Evolutionary conservation across 192 early-diverging fungal genomes (phyloP), one percentile per base, ranked within the genome.

Genomic region (Backusella luteola): DNA sequence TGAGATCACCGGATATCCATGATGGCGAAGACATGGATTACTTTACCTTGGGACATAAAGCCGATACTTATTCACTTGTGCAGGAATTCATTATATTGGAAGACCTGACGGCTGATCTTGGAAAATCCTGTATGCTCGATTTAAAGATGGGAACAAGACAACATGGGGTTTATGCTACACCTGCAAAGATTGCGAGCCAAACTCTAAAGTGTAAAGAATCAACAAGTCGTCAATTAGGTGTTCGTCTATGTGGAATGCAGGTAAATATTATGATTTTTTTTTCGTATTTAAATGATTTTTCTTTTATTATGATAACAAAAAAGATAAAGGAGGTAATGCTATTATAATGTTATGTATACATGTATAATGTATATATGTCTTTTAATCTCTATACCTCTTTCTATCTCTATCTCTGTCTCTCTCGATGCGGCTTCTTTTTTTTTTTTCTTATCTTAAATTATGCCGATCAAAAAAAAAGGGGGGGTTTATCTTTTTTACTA

Each of bases 61-160:
- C 26, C 12, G 56, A 63, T 23, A 23, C 23, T 12, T 29, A 11
- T 29, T 63, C 46, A 49, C 26, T 38, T 12, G 19, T 36, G 32
- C 35, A 78, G 79, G 93, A 97, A 85, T 99, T 98, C 79, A 92
- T 99, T 59, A 81, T 99, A 11, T 82, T 99, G 84, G 93, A 97
- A 74, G 97, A 99, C 82, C 84, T 99, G 67, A 99, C 97, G 0
- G 90, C 92, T 12, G 91, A 93, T 9, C 84, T 98, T 83, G 87
- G 90, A 79, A 91, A 89, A 34, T 97, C 98, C 0, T 98, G 96
- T 73, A 96, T 99, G n/a, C 87, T 99, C 49, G 97, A 99, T 81
- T 87, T 99, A 73, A 99, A 99, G 76, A 99, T 99, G 98, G 98
- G 98, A 34, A 97, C 95, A 34, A 87, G 98, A 17, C 98, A 99